Evolutionary conservation across 2,329 filamentous ascomycete species (phyloP).

Genomic region (Penicillium concentricum): DNA sequence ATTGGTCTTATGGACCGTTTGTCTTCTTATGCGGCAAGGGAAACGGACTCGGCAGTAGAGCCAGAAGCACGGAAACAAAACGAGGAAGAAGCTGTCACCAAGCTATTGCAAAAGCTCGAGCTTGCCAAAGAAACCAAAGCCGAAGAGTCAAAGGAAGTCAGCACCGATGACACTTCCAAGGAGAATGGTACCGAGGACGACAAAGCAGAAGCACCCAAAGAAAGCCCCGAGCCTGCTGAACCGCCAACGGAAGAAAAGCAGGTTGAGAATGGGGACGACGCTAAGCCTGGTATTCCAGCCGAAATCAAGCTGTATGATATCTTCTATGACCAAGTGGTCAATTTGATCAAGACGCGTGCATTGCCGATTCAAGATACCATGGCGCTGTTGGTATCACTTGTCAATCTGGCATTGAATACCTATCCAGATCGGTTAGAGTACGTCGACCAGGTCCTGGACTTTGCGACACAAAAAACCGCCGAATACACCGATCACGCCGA

Average conservation of each 20-base stretch:
- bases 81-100: conserved; percentile 79
- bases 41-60: conserved; percentile 70
- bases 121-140: conserved; percentile 60
- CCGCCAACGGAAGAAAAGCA: conserved; percentile 30
- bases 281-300: conserved; percentile 46
- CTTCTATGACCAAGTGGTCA: conserved; percentile 94
- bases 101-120: conserved; percentile 74
- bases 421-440: conserved; percentile 92
- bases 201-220: conserved; percentile 34
- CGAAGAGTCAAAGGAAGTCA: conserved; percentile 37
- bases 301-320: conserved; percentile 93
- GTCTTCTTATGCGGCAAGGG: conserved; percentile 89
- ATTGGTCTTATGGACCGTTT: conserved; percentile 97
- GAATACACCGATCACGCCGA: conserved; percentile 95
- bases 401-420: conserved; percentile 91
- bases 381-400: conserved; percentile 86
- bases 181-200: conserved; percentile 37
- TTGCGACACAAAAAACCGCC: conserved; percentile 79
- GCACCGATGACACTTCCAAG: conserved; percentile 30
- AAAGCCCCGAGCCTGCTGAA: conserved; percentile 24
- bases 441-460: conserved; percentile 88
- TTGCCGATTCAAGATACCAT: conserved; percentile 93
- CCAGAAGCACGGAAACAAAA: conserved; percentile 70
- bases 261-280: conserved; percentile 32
- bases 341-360: conserved; percentile 85